These are phyloP conservation scores for Yarrowia hollandica DNA, from an alignment of 805 yeast genomes.

Conservation along the genomic window DNA sequence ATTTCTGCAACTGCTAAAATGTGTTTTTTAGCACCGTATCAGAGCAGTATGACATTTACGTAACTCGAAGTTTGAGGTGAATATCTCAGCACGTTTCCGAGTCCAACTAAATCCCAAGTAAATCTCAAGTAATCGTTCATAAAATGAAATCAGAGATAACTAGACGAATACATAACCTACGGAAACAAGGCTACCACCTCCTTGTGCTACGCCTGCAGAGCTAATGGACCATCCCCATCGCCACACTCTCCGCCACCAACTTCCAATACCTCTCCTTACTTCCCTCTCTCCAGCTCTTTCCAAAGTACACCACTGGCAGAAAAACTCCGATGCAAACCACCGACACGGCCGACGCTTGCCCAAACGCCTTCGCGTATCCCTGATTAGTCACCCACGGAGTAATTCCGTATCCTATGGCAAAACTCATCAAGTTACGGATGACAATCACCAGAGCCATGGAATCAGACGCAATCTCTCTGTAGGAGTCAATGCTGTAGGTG, in stretches of 20 bases:
- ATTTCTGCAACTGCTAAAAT: too few relatives aligned
- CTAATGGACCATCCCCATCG: constrained; percentile 6
- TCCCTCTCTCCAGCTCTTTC: constrained; percentile 9
- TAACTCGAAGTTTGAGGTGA: too few relatives aligned
- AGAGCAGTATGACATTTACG: too few relatives aligned
- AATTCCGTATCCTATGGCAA: constrained; percentile 53
- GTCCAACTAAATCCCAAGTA: too few relatives aligned
- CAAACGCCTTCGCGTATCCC: constrained; percentile 50
- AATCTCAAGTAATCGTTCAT: too few relatives aligned
- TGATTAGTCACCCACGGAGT: constrained; percentile 51
- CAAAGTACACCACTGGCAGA: background rate
- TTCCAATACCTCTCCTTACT: constrained; percentile 21
- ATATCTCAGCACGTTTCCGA: too few relatives aligned
- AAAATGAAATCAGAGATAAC: too few relatives aligned
- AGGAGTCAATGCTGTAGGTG: constrained; percentile 50
- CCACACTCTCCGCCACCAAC: background rate
- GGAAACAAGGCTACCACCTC: too few relatives aligned
- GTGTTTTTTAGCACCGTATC: too few relatives aligned
- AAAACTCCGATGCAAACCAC: constrained; percentile 7
- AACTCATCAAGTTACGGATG: constrained; percentile 51
- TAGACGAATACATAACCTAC: too few relatives aligned
- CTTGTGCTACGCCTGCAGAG: too few relatives aligned
- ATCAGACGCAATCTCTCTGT: constrained; percentile 47
- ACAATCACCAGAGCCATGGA: constrained; percentile 52
- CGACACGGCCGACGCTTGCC: background rate